phyloP scores from a whole-genome alignment of 129 eudicot species.

The Dittrichia graveolens region DNA sequence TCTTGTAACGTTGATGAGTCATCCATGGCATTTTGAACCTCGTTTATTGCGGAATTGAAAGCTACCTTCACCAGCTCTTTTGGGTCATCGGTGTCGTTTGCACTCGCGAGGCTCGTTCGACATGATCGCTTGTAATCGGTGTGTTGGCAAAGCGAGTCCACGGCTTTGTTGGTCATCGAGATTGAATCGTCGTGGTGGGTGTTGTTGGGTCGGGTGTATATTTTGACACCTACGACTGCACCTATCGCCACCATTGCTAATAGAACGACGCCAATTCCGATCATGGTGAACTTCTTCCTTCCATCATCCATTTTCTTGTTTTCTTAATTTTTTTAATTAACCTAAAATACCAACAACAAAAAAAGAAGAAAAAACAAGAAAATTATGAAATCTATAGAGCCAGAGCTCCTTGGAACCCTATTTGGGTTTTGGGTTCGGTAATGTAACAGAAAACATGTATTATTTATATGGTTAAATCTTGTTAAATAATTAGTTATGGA shows the following conservation, averaged over 20 bases:
- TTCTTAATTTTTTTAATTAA: background rate
- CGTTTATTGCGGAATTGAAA: conserved; percentile 35
- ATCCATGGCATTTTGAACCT: conserved; percentile 34
- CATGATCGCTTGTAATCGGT: conserved; percentile 63
- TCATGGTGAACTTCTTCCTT: conserved; percentile 37
- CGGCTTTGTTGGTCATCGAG: conserved; percentile 44
- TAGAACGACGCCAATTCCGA: conserved; percentile 46
- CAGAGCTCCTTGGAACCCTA: conserved; percentile 15
- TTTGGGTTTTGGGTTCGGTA: conserved; percentile 22
- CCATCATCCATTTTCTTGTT: conserved; percentile 31
- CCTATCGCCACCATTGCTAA: conserved; percentile 50
- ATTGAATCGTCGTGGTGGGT: background rate
- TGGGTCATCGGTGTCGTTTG: conserved; percentile 50
- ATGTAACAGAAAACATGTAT: background rate
- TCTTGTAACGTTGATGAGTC: conserved; percentile 41
- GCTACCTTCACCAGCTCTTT: conserved; percentile 53
- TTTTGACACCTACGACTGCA: conserved; percentile 29
- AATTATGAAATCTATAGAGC: background rate
- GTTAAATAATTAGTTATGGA: conserved; percentile 8
- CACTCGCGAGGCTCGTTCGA: conserved; percentile 39
- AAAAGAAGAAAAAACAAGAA: background rate
- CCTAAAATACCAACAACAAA: conserved; percentile 1
- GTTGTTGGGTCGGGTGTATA: background rate
- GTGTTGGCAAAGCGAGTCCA: conserved; percentile 54
- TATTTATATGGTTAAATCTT: conserved; percentile 17